These are phyloP conservation scores for Acanthamoeba lugdunensis DNA, from an alignment of 208 protist genomes.

Conservation along the genomic window DNA sequence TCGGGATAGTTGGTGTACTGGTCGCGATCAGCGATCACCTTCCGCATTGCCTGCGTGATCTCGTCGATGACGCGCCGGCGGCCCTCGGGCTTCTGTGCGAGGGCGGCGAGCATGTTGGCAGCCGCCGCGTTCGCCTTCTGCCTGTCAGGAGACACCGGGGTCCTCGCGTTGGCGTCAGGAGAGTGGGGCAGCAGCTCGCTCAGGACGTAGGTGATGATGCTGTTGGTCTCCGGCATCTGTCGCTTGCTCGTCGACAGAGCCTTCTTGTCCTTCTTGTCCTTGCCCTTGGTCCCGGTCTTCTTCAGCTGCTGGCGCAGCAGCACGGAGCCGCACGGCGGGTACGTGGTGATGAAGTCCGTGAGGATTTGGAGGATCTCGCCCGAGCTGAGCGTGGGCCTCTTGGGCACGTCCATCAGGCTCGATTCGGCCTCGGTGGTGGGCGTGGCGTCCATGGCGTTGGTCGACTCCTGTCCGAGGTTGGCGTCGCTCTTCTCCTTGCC, in stretches of 20 bases:
- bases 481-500: slow-evolving; percentile 35
- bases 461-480: background rate
- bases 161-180: background rate
- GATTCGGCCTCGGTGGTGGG: background rate
- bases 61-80: slow-evolving; percentile 45
- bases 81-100: slow-evolving; percentile 63
- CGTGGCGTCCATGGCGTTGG: background rate
- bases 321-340: slow-evolving; percentile 59
- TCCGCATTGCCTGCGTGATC: slow-evolving; percentile 55
- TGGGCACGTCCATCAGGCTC: background rate
- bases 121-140: background rate
- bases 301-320: slow-evolving; percentile 55
- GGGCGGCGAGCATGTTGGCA: slow-evolving; percentile 56
- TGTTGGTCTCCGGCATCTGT: slow-evolving; percentile 35
- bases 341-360: slow-evolving; percentile 56
- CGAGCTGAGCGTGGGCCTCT: slow-evolving; percentile 55
- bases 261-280: slow-evolving; percentile 65
- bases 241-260: background rate
- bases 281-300: slow-evolving; percentile 13
- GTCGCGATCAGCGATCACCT: background rate
- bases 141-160: background rate
- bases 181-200: slow-evolving; percentile 21
- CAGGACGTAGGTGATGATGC: slow-evolving; percentile 58
- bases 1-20: slow-evolving; percentile 56
- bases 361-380: slow-evolving; percentile 62